Evolutionary conservation across 2,329 filamentous ascomycete species (phyloP), one percentile per base, ranked within the genome.

Genomic region (Pseudocercospora fuligena): DNA sequence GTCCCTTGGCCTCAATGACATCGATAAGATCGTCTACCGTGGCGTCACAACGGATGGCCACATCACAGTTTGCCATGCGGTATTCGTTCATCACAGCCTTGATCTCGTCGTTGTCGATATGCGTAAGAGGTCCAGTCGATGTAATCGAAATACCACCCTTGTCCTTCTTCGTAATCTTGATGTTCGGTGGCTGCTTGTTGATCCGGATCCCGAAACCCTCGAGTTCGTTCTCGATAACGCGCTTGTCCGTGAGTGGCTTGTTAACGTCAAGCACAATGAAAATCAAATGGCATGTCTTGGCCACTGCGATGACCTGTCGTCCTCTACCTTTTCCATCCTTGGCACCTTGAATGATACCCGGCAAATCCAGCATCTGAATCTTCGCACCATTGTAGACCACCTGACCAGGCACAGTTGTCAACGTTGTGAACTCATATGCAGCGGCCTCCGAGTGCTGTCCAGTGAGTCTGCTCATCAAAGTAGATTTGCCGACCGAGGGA

Each of bases 111-210:
- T 93, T 87, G 79, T 95, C 92, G 76, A 99, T 97, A 81, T 99
- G 93, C 25, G 91, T 91, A 73, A 99, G 84, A 5, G 94, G 93
- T 53, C 95, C 90, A 2, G 95, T 99, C 81, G 89, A 95, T n/a
- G 94, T 97, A 77, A 99, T 95, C 77, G 92, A 94, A 77, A 99
- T 89, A 40, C 95, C 95, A 73, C 95, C 95, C 83, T 98, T 98
- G 82, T 99, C 95, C 85, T 99, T 99, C 86, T 99, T 99, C 83
- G 90, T 96, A 85, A 97, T 97, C n/a, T 95, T 92, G 76, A 99
- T 99, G 79, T 99, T 99, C 47, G 95, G 95, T 27, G 95, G 95
- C 74, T 89, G 83, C 84, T 98, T 99, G 85, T 99, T 99, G 84
- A 98, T 94, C 64, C 95, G 88, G 78, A 99, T 97, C 36, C 95